A percentile compares a stretch with the other conserved stretches of the same genome.
phyloP scores from a whole-genome alignment of 1,139 yeast species.

The Lodderomyces theae region DNA sequence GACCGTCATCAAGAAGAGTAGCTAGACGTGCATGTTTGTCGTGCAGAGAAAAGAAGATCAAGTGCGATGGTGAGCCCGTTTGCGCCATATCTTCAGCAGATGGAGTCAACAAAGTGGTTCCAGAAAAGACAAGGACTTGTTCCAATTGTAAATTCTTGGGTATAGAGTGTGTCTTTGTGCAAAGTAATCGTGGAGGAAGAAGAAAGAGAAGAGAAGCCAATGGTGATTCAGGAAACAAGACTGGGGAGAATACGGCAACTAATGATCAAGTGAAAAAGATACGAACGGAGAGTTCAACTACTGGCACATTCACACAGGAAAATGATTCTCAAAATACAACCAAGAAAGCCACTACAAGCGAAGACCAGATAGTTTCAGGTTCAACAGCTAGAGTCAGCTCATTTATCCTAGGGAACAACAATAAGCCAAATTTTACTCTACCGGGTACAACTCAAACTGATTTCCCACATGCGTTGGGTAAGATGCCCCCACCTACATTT shows the following conservation, averaged over 20 bases:
- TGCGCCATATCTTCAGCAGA: conserved; percentile 19
- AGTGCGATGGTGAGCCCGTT: conserved; percentile 58
- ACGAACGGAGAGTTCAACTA: background rate
- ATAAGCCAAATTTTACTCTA: background rate
- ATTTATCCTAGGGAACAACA: conserved; percentile 8
- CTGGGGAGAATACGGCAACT: background rate
- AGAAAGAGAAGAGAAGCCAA: conserved; percentile 29
- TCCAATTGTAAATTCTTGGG: conserved; percentile 52
- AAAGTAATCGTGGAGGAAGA: conserved; percentile 58
- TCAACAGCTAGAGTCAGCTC: conserved; percentile 12
- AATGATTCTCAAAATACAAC: background rate
- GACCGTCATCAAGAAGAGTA: conserved; percentile 24
- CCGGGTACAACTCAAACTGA: background rate
- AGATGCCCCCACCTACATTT: background rate
- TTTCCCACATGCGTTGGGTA: background rate
- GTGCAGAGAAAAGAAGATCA: conserved; percentile 61
- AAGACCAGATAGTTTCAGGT: background rate
- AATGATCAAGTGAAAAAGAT: background rate
- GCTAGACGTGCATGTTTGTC: conserved; percentile 61
- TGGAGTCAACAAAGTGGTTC: conserved; percentile 16
- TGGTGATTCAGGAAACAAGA: background rate
- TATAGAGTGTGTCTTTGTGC: conserved; percentile 55
- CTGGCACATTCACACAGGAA: background rate
- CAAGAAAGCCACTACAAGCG: background rate
- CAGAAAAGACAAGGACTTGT: conserved; percentile 30